Evolutionary conservation across 768 basidiomycete genomes (phyloP).

Genomic region (Amanita rimosa): DNA sequence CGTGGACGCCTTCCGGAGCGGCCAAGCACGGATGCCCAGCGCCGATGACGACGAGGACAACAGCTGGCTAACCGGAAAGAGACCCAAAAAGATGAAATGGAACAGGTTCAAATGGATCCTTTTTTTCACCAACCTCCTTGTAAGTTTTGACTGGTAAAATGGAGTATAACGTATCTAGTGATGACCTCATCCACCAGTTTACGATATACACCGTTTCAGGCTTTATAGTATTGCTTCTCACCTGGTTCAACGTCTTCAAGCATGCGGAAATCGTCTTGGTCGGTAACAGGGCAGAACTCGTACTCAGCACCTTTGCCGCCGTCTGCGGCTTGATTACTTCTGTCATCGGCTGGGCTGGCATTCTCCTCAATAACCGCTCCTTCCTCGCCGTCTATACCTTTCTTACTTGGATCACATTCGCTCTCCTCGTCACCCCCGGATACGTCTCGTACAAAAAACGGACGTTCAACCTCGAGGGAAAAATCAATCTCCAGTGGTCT

Average conservation of each 20-base stretch:
- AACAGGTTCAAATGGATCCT: constrained; percentile 75
- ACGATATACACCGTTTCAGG: constrained; percentile 48
- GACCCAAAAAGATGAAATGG: constrained; percentile 45
- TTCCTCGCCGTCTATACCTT: constrained; percentile 76
- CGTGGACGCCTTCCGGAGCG: constrained; percentile 46
- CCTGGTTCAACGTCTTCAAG: constrained; percentile 68
- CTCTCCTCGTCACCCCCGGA: constrained; percentile 59
- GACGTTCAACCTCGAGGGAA: constrained; percentile 73
- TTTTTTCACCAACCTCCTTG: constrained; percentile 46
- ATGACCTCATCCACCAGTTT: constrained; percentile 20
- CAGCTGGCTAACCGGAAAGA: neutral
- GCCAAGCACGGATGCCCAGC: constrained; percentile 39
- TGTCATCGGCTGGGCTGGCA: constrained; percentile 66
- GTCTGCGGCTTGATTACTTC: constrained; percentile 50
- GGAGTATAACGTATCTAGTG: neutral
- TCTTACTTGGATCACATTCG: constrained; percentile 65
- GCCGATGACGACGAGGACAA: constrained; percentile 35
- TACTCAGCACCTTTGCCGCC: constrained; percentile 61
- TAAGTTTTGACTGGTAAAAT: constrained; percentile 15
- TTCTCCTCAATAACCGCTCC: constrained; percentile 73
- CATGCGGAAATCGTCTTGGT: constrained; percentile 63
- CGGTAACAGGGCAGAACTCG: constrained; percentile 55
- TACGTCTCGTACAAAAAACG: constrained; percentile 69
- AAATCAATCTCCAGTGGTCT: constrained; percentile 72
- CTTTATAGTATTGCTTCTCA: constrained; percentile 56